Percentiles rank a stretch among this genome's conserved stretches.
These are phyloP conservation scores for Heliosperma pusillum DNA, from an alignment of 148 eudicot genomes.

Conservation along the genomic window DNA sequence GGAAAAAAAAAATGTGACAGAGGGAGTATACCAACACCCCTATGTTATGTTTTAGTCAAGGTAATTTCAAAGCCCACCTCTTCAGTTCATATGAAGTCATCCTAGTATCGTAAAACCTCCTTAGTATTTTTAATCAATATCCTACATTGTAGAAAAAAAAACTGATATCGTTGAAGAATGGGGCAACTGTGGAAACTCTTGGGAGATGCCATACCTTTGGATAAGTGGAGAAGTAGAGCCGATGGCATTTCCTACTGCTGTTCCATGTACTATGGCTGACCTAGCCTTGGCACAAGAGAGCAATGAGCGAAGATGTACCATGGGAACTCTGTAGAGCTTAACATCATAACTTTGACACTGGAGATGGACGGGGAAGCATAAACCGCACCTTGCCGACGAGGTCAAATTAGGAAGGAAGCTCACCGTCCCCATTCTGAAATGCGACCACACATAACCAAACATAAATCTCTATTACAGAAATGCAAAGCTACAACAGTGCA, in stretches of 20 bases:
- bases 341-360: constrained; percentile 21
- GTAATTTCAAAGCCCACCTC: not conserved
- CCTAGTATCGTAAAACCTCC: too few relatives aligned
- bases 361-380: constrained; percentile 25
- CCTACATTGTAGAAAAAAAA: too few relatives aligned
- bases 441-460: not conserved
- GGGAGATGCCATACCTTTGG: constrained; percentile 38
- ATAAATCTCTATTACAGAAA: not conserved
- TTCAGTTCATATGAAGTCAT: not conserved
- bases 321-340: constrained; percentile 34
- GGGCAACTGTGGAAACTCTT: not conserved
- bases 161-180: too few relatives aligned
- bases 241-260: constrained; percentile 21
- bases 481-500: not conserved
- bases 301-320: constrained; percentile 19
- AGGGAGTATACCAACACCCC: not conserved
- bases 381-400: constrained; percentile 26
- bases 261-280: constrained; percentile 29
- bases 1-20: not conserved
- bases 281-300: constrained; percentile 33
- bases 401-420: constrained; percentile 25
- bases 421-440: constrained; percentile 40
- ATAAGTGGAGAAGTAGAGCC: constrained; percentile 29
- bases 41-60: not conserved
- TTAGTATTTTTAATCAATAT: too few relatives aligned